Evolutionary conservation across 805 yeast genomes (phyloP).

Genomic region (Metschnikowia picachoensis): DNA sequence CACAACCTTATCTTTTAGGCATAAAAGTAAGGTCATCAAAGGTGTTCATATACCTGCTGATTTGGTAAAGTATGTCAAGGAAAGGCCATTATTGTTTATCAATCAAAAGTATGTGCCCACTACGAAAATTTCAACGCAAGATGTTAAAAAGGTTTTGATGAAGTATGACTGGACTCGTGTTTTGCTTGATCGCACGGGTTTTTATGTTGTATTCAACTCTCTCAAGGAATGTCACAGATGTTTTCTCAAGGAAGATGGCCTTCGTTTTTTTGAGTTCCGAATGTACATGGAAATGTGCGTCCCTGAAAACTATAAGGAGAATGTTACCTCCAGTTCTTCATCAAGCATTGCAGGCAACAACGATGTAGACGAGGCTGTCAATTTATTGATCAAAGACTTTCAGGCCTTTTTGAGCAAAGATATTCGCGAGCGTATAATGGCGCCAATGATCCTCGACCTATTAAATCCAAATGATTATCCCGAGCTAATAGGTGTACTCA

Average conservation of each 20-base stretch:
- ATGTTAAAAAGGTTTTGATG: conserved; percentile 55
- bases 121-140: conserved; percentile 46
- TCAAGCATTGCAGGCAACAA: conserved; percentile 20
- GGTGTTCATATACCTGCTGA: conserved; percentile 47
- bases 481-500: conserved; percentile 35
- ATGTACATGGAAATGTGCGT: conserved; percentile 57
- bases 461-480: conserved; percentile 60
- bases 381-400: conserved; percentile 58
- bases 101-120: conserved; percentile 48
- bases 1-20: conserved; percentile 31
- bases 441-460: conserved; percentile 60
- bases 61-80: conserved; percentile 46
- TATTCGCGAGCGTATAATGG: conserved; percentile 67
- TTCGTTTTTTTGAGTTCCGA: conserved; percentile 42
- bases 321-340: conserved; percentile 8
- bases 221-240: conserved; percentile 56
- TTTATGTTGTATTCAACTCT: conserved; percentile 65
- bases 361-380: conserved; percentile 56
- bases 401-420: conserved; percentile 62
- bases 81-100: conserved; percentile 56
- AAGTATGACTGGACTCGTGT: conserved; percentile 66
- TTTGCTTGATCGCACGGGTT: conserved; percentile 60
- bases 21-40: conserved; percentile 27
- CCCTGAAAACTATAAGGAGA: conserved; percentile 39
- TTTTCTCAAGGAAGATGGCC: conserved; percentile 58